Evolutionary conservation across 1,139 yeast species (phyloP), one percentile per base, ranked within the genome.

Genomic region (Zhuliangozyma blackwelliae): DNA sequence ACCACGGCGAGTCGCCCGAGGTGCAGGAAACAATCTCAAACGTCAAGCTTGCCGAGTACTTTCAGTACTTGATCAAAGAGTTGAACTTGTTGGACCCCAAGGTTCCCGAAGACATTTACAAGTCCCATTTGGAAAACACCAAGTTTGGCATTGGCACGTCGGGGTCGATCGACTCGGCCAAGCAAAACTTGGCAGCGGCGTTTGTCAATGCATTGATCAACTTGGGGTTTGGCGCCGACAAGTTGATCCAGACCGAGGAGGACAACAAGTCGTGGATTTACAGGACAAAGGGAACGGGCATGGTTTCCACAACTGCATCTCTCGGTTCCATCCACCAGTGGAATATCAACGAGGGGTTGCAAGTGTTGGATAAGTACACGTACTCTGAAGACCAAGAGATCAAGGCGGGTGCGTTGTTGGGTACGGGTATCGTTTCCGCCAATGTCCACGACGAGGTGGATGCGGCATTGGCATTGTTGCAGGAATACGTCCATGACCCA

Each of bases 371-470:
- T 64, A 88, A 86, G 60, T 90, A 85, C 59, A 72, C 92, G 43
- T 89, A 90, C 57, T 84, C 96, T 7, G 75, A 81, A 22, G 96
- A 89, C 52, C 83, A 81, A 42, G 92, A 88, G 54, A 80, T 90
- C 47, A 88, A 88, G 63, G 97, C 97, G 10, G 99, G 99, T 63
- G 96, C 98, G 5, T 71, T 92, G 44, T 73, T 94, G 47, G 99
- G 97, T 61, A 88, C 89, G 60, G 98, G 98, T 62, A 75, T 94
- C 36, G 84, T 88, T n/a, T 87, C 95, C 28, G 75, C 95, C 25
- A 95, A 95, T 61, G 94, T 94, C 40, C 96, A 88, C 59, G 96
- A 92, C 57, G 98, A 92, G 44, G 88, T 89, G 33, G 97, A 90
- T 50, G 95, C 97, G 5, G 95, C 97, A 5, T 72, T 87, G 46